Evolutionary conservation across 257 asterid species (phyloP).

Genomic region (Parsonsia alboflavescens): DNA sequence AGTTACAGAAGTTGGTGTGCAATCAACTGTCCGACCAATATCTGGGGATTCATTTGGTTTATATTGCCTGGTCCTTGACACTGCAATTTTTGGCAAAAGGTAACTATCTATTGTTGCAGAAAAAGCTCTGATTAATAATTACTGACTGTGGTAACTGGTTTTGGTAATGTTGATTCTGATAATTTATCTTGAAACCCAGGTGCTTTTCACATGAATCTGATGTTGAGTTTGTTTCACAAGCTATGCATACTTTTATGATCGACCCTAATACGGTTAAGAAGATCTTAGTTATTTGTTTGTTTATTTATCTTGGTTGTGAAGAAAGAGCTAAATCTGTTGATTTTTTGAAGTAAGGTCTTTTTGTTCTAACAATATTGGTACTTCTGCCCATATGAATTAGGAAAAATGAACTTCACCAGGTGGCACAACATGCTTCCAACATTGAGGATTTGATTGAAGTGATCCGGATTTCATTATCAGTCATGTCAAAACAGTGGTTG

Average conservation of each 20-base stretch:
- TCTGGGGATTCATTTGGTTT: constrained; percentile 49
- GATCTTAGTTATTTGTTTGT: background rate
- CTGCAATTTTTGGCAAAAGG: constrained; percentile 79
- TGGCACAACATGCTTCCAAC: constrained; percentile 93
- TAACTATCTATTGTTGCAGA: constrained; percentile 20
- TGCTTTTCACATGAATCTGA: background rate
- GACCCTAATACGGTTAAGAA: background rate
- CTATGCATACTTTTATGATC: background rate
- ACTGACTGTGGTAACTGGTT: background rate
- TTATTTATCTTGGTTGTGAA: background rate
- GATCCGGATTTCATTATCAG: constrained; percentile 54
- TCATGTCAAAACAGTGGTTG: constrained; percentile 94
- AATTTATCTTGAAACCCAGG: background rate
- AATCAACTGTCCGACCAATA: constrained; percentile 33
- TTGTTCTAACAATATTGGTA: constrained; percentile 1
- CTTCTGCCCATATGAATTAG: constrained; percentile 31
- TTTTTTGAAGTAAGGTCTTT: background rate
- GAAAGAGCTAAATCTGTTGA: background rate
- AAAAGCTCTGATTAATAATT: background rate
- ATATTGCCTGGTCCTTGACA: constrained; percentile 73
- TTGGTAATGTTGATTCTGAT: background rate
- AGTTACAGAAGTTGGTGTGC: constrained; percentile 34
- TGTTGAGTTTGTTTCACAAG: background rate
- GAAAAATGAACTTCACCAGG: constrained; percentile 94
- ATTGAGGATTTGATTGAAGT: constrained; percentile 84